Evolutionary conservation across 192 early-diverging fungal genomes (phyloP).

Genomic region (Rhizophagus clarus): DNA sequence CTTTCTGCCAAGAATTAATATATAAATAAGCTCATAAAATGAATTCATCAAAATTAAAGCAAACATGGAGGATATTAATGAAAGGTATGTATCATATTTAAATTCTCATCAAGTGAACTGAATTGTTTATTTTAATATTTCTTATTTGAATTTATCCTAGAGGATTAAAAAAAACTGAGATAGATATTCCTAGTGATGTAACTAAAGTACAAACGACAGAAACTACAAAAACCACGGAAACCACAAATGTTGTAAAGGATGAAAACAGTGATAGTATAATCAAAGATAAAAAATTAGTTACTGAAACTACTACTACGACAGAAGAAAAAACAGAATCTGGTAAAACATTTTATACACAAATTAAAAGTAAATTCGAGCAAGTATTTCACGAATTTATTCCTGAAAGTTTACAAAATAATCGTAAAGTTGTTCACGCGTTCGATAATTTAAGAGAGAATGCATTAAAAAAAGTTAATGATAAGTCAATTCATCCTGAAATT

Average conservation of each 20-base stretch:
- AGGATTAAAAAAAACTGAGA: neutral
- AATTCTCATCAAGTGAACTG: too few species aligned
- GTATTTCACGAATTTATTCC: neutral
- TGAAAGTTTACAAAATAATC: neutral
- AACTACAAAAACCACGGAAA: neutral
- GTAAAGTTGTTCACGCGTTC: neutral
- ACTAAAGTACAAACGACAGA: neutral
- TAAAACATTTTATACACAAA: neutral
- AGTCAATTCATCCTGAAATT: slow-evolving; percentile 46
- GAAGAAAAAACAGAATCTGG: neutral
- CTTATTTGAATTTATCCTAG: neutral
- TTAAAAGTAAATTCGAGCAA: neutral
- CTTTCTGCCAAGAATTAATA: too few species aligned
- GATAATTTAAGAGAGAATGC: neutral
- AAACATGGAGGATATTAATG: too few species aligned
- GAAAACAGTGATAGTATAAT: neutral
- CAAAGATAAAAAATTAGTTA: neutral
- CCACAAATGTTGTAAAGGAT: neutral
- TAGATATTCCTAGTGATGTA: neutral
- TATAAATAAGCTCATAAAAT: too few species aligned
- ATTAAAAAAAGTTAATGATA: slow-evolving; percentile 21
- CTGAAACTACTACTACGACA: neutral
- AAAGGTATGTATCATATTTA: too few species aligned
- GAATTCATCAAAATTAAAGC: too few species aligned
- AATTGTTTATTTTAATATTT: neutral